These are phyloP conservation scores for Cupressus sempervirens DNA, from an alignment of 75 land plant species.

Conservation along the genomic window DNA sequence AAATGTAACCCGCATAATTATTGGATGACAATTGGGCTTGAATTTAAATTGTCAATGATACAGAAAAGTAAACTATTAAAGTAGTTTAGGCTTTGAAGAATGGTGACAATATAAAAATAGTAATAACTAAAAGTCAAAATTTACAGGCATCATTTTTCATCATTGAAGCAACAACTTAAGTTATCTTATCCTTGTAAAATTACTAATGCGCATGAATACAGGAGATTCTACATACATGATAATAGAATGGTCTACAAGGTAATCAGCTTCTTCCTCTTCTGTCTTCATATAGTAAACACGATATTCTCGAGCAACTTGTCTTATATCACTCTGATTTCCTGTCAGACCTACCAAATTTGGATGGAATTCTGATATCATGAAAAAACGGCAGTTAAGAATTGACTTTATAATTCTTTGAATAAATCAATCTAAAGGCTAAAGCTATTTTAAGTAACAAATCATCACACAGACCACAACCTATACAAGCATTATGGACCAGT, in stretches of 20 bases:
- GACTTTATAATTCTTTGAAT: not conserved
- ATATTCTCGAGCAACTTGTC: conserved; percentile 73
- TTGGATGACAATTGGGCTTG: not conserved
- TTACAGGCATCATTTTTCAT: not conserved
- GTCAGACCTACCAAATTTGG: conserved; percentile 86
- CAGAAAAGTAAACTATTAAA: not conserved
- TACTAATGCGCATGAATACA: not conserved
- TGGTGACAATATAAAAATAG: not conserved
- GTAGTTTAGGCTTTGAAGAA: not conserved
- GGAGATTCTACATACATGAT: conserved; percentile 61
- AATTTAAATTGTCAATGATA: no score
- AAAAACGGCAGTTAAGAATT: not conserved
- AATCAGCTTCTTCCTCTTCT: conserved; percentile 85
- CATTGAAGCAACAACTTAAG: not conserved
- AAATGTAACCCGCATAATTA: not conserved
- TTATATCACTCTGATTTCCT: conserved; percentile 63
- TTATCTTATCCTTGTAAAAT: not conserved
- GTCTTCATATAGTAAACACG: conserved; percentile 99
- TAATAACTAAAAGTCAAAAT: not conserved
- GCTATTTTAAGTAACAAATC: not conserved
- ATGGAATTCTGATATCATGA: conserved; percentile 69
- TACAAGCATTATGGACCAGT: not conserved
- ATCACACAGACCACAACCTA: not conserved
- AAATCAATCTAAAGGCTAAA: not conserved
- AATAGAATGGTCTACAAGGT: conserved; percentile 97